These are phyloP conservation scores for Arthrobotrys sinensis DNA, from an alignment of 2,329 filamentous ascomycete species.

Conservation along the genomic window DNA sequence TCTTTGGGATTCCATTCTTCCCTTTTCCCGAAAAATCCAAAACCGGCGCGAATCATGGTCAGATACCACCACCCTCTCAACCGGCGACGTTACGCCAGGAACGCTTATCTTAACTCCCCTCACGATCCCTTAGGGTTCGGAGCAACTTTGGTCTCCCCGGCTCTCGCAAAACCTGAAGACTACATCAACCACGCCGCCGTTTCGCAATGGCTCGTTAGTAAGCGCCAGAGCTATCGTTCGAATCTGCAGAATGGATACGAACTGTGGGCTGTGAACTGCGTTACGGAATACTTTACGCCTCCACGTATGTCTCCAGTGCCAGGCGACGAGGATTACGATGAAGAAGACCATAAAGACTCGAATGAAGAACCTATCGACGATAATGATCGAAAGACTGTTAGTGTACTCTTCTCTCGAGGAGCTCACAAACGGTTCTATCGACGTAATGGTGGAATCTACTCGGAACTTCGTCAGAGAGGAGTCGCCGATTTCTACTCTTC, in stretches of 20 bases:
- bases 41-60: constrained; percentile 40
- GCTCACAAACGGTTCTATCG: constrained; percentile 54
- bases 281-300: constrained; percentile 57
- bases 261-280: constrained; percentile 52
- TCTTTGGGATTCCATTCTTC: constrained; percentile 11
- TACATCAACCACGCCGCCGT: constrained; percentile 55
- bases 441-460: constrained; percentile 58
- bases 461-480: constrained; percentile 43
- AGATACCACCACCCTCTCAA: constrained; percentile 57
- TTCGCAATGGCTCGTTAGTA: constrained; percentile 54
- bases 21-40: constrained; percentile 19
- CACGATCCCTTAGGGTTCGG: constrained; percentile 56
- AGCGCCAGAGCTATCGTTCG: constrained; percentile 46
- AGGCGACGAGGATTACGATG: constrained; percentile 52
- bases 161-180: constrained; percentile 51
- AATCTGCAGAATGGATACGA: constrained; percentile 58
- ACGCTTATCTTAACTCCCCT: constrained; percentile 55
- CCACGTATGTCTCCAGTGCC: constrained; percentile 53
- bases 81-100: constrained; percentile 55
- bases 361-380: constrained; percentile 58
- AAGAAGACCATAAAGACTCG: constrained; percentile 54
- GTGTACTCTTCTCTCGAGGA: constrained; percentile 46
- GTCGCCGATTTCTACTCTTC: constrained; percentile 39
- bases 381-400: constrained; percentile 51
- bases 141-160: constrained; percentile 53